Base-by-base conservation (phyloP, 495 filamentous ascomycete species). In the Oleoguttula mirabilis region DNA sequence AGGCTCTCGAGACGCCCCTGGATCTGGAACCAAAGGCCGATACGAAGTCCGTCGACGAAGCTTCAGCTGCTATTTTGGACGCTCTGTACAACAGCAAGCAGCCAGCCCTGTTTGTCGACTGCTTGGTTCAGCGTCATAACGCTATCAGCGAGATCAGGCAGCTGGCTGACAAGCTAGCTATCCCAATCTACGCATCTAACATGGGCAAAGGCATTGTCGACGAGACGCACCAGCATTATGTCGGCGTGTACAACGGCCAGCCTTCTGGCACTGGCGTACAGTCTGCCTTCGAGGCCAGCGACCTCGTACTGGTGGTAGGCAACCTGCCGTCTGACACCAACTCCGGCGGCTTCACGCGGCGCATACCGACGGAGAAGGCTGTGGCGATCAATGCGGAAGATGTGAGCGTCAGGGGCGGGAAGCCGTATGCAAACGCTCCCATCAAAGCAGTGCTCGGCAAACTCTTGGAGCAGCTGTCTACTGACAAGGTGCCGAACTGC, bases 161-260 rank as follows among this genome's bases (percentile, higher is more conserved):
- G 12, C 47, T 65, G 7, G 48, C 51, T 4, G 45, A 56, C 27
- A 54, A 42, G 32, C 47, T 54, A 5, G n/a, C 20, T 6, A 40
- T 59, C 1, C 62, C 59, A 0, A 47, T 45, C 28, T 65, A 42
- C 43, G 45, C 52, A 1, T 33, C 58, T 3, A 55, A 57, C 42
- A 60, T 57, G 52, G 58, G 57, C 33, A 63, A 63, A 36, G 47
- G 49, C 12, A 48, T 62, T 15, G 42, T 62, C 28, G 60, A 65
- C 46, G 60, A 63, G 39, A 58, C 44, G 0, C 35, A 59, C 36
- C 35, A 43, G 14, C 35, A 52, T 33, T 63, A 54, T 25, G 55
- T 60, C 15, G 60, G 59, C 12, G 32, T 59, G 6, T 62, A 59
- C 40, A 59, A 60, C 36, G 62, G 62, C 12, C 14, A 35, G 21